phyloP scores from a whole-genome alignment of 2,329 filamentous ascomycete species.

The Botryotinia globosa region DNA sequence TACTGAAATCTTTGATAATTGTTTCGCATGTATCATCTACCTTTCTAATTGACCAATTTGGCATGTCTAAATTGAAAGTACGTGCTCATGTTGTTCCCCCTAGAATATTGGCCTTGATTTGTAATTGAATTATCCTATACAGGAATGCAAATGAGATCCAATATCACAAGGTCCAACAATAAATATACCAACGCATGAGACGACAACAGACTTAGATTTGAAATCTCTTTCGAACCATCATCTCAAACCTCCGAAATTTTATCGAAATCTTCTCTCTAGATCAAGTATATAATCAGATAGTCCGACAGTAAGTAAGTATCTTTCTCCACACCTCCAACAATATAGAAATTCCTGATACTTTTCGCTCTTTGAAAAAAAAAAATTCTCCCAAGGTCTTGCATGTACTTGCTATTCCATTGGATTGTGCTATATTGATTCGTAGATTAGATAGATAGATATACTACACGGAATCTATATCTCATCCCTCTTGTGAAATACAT shows the following conservation, averaged over 20 bases:
- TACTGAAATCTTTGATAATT: neutral
- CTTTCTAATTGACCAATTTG: neutral
- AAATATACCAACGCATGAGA: no score
- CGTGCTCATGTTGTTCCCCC: neutral
- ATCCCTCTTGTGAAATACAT: no score
- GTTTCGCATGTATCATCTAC: neutral
- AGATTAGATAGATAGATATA: no score
- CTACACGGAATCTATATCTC: no score
- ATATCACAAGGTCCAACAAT: neutral
- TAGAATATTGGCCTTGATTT: neutral
- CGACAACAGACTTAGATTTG: no score
- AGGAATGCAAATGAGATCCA: neutral
- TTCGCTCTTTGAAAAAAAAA: neutral
- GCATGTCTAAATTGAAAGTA: neutral
- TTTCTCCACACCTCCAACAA: neutral
- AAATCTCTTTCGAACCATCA: fast-evolving
- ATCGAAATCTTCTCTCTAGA: neutral
- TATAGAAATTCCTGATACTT: neutral
- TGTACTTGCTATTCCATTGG: neutral
- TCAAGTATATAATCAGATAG: neutral
- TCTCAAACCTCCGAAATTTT: neutral
- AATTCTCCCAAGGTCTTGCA: neutral
- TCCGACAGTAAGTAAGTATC: neutral
- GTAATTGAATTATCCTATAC: neutral
- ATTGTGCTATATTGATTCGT: no score